phyloP scores from a whole-genome alignment of 148 eudicot species.

The Heliosperma pusillum region DNA sequence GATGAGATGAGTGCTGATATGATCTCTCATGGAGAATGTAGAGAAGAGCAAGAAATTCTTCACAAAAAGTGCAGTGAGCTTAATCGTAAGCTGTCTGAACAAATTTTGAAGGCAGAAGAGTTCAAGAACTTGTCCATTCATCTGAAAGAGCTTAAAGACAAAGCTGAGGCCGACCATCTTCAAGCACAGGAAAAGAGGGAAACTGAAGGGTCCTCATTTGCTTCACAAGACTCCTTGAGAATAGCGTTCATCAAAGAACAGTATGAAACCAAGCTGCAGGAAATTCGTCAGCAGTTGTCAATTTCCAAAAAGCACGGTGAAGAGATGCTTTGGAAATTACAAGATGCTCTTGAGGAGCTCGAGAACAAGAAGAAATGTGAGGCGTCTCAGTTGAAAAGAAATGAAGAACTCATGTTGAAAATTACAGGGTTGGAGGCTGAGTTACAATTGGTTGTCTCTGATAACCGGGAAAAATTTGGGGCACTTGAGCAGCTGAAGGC shows the following conservation, averaged over 20 bases:
- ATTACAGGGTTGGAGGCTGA: conserved; percentile 67
- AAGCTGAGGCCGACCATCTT: conserved; percentile 55
- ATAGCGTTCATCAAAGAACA: conserved; percentile 92
- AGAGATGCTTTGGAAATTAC: conserved; percentile 90
- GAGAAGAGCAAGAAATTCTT: conserved; percentile 44
- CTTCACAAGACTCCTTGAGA: conserved; percentile 76
- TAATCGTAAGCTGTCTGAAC: conserved; percentile 60
- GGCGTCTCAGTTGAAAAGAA: conserved; percentile 58
- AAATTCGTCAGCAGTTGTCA: conserved; percentile 68
- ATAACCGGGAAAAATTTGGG: conserved; percentile 61
- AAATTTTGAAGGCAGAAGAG: conserved; percentile 75
- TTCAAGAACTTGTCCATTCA: conserved; percentile 82
- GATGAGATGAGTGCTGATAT: conserved; percentile 34
- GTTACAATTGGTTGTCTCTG: conserved; percentile 50
- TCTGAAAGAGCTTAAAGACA: conserved; percentile 86
- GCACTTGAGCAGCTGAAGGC: conserved; percentile 70
- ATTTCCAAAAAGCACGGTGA: conserved; percentile 86
- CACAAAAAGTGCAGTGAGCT: conserved; percentile 51
- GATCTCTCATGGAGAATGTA: conserved; percentile 28
- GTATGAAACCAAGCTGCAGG: conserved; percentile 77
- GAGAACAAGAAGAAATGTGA: conserved; percentile 73
- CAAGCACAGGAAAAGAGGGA: conserved; percentile 56
- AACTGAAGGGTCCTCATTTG: conserved; percentile 47
- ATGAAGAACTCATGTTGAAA: conserved; percentile 62
- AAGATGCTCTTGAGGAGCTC: conserved; percentile 73